phyloP scores from a whole-genome alignment of 352 stramenopile genomes.

The Globisporangium splendens region DNA sequence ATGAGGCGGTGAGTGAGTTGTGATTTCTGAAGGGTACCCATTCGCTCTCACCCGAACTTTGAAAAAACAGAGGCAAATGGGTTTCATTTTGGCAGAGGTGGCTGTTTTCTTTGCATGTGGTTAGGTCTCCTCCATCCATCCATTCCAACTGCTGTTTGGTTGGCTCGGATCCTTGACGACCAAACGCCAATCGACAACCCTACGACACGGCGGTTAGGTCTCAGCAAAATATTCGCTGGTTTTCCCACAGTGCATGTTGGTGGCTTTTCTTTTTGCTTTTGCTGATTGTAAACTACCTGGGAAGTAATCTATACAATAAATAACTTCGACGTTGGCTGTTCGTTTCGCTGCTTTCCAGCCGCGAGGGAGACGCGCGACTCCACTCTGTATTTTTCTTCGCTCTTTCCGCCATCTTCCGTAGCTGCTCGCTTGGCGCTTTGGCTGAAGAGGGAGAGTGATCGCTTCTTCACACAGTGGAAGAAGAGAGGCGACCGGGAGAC shows the following conservation, averaged over 20 bases:
- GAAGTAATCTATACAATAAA: background rate
- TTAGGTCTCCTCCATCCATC: background rate
- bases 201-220: background rate
- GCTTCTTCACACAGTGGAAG: background rate
- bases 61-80: background rate
- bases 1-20: too few relatives aligned
- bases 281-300: background rate
- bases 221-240: background rate
- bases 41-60: background rate
- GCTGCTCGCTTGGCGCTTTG: background rate
- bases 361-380: background rate
- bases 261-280: constrained; percentile 3
- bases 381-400: constrained; percentile 17
- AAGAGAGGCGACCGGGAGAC: background rate
- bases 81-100: background rate
- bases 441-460: background rate
- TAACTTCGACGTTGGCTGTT: background rate
- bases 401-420: constrained; percentile 5
- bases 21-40: background rate
- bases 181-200: background rate
- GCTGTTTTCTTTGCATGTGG: background rate
- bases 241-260: background rate
- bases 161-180: background rate
- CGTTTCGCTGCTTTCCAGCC: background rate
- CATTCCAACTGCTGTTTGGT: background rate